phyloP scores from a whole-genome alignment of 108 stramenopile genomes.

The Nitzschia sp. region DNA sequence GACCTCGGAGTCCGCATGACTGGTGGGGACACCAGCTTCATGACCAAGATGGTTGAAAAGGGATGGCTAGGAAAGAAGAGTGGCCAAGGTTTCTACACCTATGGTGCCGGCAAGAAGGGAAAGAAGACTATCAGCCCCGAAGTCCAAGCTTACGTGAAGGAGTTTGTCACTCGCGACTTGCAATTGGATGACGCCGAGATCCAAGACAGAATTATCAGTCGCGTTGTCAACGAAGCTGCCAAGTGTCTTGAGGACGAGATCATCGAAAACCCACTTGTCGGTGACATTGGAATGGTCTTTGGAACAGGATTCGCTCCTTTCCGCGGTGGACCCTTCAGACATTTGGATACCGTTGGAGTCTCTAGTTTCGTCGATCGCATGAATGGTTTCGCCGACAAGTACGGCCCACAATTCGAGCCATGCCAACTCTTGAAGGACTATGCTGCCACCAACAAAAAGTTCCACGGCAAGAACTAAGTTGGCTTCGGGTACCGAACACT shows the following conservation, averaged over 20 bases:
- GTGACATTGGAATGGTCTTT: conserved; percentile 98
- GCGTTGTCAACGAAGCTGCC: conserved; percentile 98
- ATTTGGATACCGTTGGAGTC: conserved; percentile 91
- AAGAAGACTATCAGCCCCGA: conserved; percentile 90
- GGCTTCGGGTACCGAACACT: too few relatives aligned
- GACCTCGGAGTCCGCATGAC: conserved; percentile 94
- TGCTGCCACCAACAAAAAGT: conserved; percentile 92
- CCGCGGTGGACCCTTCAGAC: conserved; percentile 98
- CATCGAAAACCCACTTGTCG: conserved; percentile 92
- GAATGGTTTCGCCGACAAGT: conserved; percentile 89
- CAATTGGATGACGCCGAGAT: conserved; percentile 82
- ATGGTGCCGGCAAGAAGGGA: conserved; percentile 75
- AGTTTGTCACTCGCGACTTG: conserved; percentile 61
- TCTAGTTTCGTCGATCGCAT: conserved; percentile 88
- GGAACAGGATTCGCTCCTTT: conserved; percentile 99
- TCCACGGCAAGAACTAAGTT: conserved; percentile 54
- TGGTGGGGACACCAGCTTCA: conserved; percentile 89
- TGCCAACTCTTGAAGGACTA: conserved; percentile 94
- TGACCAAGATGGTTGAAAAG: conserved; percentile 94
- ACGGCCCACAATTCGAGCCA: conserved; percentile 97
- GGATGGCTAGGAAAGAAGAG: conserved; percentile 95
- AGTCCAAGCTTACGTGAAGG: conserved; percentile 67
- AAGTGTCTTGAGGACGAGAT: conserved; percentile 98
- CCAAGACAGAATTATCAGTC: conserved; percentile 91
- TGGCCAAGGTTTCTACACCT: conserved; percentile 97